These are phyloP conservation scores for Pythium folliculosum DNA, from an alignment of 352 stramenopile species.

Conservation along the genomic window DNA sequence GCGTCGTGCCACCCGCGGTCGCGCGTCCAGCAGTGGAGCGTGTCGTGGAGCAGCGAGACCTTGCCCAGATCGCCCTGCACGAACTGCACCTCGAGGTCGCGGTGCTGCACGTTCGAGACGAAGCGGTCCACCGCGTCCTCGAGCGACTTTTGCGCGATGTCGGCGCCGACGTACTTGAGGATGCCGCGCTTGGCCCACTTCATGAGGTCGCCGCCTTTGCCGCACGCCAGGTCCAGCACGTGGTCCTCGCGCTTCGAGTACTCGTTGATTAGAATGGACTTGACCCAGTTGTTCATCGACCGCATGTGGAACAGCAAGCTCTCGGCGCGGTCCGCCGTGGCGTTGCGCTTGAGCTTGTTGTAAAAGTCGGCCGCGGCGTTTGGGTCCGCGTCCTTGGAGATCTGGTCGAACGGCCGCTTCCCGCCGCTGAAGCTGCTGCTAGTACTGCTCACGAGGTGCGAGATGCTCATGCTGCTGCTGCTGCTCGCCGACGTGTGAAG, in stretches of 20 bases:
- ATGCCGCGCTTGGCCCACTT: constrained; percentile 96
- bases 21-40: constrained; percentile 71
- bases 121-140: constrained; percentile 92
- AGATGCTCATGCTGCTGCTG: constrained; percentile 50
- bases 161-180: constrained; percentile 95
- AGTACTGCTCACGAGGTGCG: constrained; percentile 43
- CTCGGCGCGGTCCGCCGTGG: constrained; percentile 75
- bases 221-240: constrained; percentile 97
- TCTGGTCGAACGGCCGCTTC: constrained; percentile 60
- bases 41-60: constrained; percentile 66
- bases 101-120: constrained; percentile 61
- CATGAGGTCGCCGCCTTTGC: constrained; percentile 97
- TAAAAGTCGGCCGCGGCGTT: constrained; percentile 79
- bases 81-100: constrained; percentile 77
- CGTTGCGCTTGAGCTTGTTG: constrained; percentile 79
- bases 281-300: constrained; percentile 99
- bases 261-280: constrained; percentile 95
- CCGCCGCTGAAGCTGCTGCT: constrained; percentile 23
- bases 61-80: constrained; percentile 77
- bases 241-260: constrained; percentile 77
- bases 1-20: constrained; percentile 60
- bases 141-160: constrained; percentile 97
- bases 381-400: constrained; percentile 63
- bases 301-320: constrained; percentile 97
- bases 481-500: constrained; percentile 1